phyloP scores from a whole-genome alignment of 1,284 basidiomycete species.

The Ustilago cynodontis region DNA sequence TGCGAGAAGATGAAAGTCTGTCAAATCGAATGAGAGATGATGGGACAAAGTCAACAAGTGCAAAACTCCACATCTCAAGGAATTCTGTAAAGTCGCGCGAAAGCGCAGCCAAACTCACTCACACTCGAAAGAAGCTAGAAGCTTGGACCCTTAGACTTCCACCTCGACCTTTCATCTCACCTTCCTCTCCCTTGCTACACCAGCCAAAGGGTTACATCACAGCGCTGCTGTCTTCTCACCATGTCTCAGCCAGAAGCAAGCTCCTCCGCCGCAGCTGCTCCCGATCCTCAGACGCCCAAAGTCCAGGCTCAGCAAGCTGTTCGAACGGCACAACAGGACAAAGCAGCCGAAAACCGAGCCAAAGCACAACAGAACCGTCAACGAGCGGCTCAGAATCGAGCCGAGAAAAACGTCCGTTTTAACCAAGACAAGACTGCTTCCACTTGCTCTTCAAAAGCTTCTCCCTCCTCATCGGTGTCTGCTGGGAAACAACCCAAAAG shows the following conservation, averaged over 20 bases:
- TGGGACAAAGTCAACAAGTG: too few relatives aligned
- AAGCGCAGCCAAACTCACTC: neutral
- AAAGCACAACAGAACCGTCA: conserved; percentile 26
- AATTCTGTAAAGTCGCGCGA: conserved; percentile 6
- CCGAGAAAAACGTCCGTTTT: conserved; percentile 7
- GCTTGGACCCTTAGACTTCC: conserved; percentile 17
- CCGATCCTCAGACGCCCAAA: neutral
- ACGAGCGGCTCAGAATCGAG: conserved; percentile 20
- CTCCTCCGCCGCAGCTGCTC: neutral
- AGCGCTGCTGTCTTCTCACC: neutral
- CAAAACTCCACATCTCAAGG: too few relatives aligned
- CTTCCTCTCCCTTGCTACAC: neutral
- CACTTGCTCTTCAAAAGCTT: neutral
- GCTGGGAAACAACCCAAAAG: conserved; percentile 47
- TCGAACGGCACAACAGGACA: conserved; percentile 7
- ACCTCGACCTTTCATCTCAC: neutral
- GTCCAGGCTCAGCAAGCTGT: conserved; percentile 8
- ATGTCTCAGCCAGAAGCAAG: conserved; percentile 29
- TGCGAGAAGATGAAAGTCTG: too few relatives aligned
- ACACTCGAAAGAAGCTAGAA: neutral
- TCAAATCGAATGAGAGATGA: too few relatives aligned
- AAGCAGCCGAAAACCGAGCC: conserved; percentile 17
- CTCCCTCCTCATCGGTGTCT: neutral
- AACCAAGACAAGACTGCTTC: neutral
- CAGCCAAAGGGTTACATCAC: too few relatives aligned